Conservation (phyloP, 1,139 yeast species). For the Kurtzmaniella quercitrusa region DNA sequence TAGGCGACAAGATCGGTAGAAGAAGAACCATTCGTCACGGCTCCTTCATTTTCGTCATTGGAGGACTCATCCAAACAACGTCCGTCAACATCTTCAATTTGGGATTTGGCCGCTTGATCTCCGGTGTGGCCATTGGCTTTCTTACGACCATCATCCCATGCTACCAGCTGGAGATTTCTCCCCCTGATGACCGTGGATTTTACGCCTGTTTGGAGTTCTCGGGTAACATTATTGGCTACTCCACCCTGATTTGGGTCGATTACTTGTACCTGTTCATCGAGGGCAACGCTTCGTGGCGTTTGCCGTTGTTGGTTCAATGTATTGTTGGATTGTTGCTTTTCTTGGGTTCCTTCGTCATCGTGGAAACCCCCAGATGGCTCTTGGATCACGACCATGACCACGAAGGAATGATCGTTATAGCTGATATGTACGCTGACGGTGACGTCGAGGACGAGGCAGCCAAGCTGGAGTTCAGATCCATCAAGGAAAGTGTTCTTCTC, state of each 20-base stretch:
- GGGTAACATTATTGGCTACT: constrained; percentile 84
- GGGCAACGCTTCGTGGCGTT: constrained; percentile 61
- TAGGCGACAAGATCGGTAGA: constrained; percentile 79
- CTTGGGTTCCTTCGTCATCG: constrained; percentile 71
- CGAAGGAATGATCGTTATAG: constrained; percentile 62
- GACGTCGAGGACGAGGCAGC: constrained; percentile 61
- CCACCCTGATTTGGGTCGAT: constrained; percentile 88
- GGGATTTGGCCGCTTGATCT: constrained; percentile 70
- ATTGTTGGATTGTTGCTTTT: constrained; percentile 66
- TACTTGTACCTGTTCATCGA: constrained; percentile 67
- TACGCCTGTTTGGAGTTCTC: constrained; percentile 91
- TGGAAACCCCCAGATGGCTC: constrained; percentile 88
- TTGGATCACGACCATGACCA: constrained; percentile 84
- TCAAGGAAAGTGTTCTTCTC: constrained; percentile 49
- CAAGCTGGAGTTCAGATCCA: constrained; percentile 45
- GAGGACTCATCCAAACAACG: constrained; percentile 71
- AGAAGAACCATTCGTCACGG: constrained; percentile 79
- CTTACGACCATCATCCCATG: constrained; percentile 94
- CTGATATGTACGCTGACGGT: constrained; percentile 45
- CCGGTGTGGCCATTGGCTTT: constrained; percentile 88
- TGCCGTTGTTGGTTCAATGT: constrained; percentile 75
- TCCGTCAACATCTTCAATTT: constrained; percentile 42
- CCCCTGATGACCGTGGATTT: constrained; percentile 84
- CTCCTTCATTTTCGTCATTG: constrained; percentile 72
- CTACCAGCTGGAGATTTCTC: constrained; percentile 87